Percentiles rank a stretch among this genome's conserved stretches.
Conservation (phyloP, 2,329 filamentous ascomycete species). For the Cladosporium sp. region DNA sequence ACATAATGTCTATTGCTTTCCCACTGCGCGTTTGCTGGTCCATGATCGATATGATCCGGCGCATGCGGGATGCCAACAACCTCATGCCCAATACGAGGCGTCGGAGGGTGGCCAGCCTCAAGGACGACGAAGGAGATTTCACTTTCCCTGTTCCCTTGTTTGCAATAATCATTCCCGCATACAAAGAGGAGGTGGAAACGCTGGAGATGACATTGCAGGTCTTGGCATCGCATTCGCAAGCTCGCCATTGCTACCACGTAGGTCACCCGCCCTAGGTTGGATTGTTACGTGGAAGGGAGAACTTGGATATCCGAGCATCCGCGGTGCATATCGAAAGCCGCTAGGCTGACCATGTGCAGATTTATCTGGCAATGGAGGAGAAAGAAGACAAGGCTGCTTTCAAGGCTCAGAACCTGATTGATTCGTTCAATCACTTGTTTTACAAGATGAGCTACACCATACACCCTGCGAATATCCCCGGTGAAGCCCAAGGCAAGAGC, state of each 20-base stretch:
- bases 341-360: constrained; percentile 39
- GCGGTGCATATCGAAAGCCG: not conserved
- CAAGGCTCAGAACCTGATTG: constrained; percentile 60
- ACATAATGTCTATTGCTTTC: constrained; percentile 61
- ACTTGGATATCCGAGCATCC: not conserved
- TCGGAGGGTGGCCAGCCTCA: constrained; percentile 17
- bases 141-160: constrained; percentile 41
- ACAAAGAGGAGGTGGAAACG: constrained; percentile 68
- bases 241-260: constrained; percentile 64
- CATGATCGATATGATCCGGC: constrained; percentile 52
- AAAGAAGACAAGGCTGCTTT: constrained; percentile 58
- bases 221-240: constrained; percentile 62
- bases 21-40: constrained; percentile 60
- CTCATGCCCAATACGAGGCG: constrained; percentile 19
- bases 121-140: constrained; percentile 20
- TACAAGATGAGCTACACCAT: constrained; percentile 63
- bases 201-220: constrained; percentile 66
- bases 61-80: constrained; percentile 22
- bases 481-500: constrained; percentile 69
- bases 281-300: not conserved
- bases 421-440: constrained; percentile 61
- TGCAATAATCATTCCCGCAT: constrained; percentile 69
- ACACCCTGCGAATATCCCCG: constrained; percentile 61
- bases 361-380: constrained; percentile 70
- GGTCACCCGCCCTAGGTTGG: constrained; percentile 33